These are phyloP conservation scores for Oryza glaberrima DNA, from an alignment of 176 grass and related monocot species.

Conservation along the genomic window DNA sequence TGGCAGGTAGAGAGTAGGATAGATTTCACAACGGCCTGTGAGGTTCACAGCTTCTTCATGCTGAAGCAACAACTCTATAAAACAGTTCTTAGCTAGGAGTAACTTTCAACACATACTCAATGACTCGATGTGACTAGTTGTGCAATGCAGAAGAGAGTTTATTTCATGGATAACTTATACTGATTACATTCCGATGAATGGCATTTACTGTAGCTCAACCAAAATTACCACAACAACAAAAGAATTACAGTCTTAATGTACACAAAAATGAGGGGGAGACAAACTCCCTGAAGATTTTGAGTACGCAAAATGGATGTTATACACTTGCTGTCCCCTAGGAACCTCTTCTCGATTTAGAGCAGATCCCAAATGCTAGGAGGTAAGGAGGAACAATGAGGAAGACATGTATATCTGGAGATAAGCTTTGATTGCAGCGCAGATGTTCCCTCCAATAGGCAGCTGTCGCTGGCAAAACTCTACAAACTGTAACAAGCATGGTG, in stretches of 20 bases:
- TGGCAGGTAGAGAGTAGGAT: conserved; percentile 33
- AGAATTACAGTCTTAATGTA: conserved; percentile 54
- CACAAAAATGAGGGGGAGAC: conserved; percentile 47
- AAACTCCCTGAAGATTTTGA: conserved; percentile 34
- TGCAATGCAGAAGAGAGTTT: conserved; percentile 14
- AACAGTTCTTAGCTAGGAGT: background rate
- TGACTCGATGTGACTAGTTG: background rate
- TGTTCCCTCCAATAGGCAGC: conserved; percentile 11
- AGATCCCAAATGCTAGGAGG: conserved; percentile 33
- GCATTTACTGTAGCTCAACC: conserved; percentile 27
- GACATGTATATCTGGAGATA: background rate
- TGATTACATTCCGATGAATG: conserved; percentile 44
- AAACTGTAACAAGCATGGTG: conserved; percentile 18
- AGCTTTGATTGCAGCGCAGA: background rate
- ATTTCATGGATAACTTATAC: conserved; percentile 36
- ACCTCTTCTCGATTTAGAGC: conserved; percentile 13
- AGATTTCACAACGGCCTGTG: conserved; percentile 25
- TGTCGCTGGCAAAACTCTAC: conserved; percentile 16
- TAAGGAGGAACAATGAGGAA: conserved; percentile 4
- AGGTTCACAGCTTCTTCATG: conserved; percentile 22
- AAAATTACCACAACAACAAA: conserved; percentile 39
- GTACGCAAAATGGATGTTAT: conserved; percentile 46
- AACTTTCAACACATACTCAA: background rate
- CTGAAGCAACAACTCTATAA: background rate
- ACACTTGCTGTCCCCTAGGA: conserved; percentile 10